These are phyloP conservation scores for Aspergillus latus DNA, from an alignment of 2,329 filamentous ascomycete species.

Conservation along the genomic window DNA sequence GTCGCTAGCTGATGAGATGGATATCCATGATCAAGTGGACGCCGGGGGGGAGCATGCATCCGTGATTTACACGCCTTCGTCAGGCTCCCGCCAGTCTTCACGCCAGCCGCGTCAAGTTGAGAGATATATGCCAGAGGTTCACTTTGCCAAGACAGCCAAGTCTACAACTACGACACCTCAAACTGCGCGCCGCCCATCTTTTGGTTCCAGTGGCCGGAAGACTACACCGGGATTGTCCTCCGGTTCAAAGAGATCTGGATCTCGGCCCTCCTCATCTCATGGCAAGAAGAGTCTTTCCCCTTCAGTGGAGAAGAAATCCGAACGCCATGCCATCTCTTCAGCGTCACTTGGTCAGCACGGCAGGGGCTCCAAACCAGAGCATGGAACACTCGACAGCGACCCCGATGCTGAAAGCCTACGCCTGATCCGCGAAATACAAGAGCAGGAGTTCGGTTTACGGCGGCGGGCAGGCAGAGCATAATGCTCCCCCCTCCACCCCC, in stretches of 20 bases:
- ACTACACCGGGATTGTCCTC: slow-evolving; percentile 31
- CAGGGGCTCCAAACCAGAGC: slow-evolving; percentile 32
- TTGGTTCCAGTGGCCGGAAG: slow-evolving; percentile 23
- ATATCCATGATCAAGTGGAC: slow-evolving; percentile 34
- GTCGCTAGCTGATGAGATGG: slow-evolving; percentile 44
- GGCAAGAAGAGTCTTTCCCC: slow-evolving; percentile 39
- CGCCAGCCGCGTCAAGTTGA: slow-evolving; percentile 45
- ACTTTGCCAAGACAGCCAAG: slow-evolving; percentile 27
- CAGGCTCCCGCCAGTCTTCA: slow-evolving; percentile 46
- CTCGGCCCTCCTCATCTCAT: slow-evolving; percentile 41
- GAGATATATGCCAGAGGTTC: slow-evolving; percentile 39
- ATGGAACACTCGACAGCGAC: slow-evolving; percentile 29
- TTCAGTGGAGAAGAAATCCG: slow-evolving; percentile 39
- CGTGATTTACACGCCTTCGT: slow-evolving; percentile 38
- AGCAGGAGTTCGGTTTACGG: slow-evolving; percentile 47
- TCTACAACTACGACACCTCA: slow-evolving; percentile 25
- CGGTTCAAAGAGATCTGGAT: slow-evolving; percentile 33
- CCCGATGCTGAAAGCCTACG: slow-evolving; percentile 45
- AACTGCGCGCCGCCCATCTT: slow-evolving; percentile 25
- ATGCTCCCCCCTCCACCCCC: not conserved
- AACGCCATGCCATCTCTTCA: slow-evolving; percentile 25
- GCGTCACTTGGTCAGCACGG: slow-evolving; percentile 30
- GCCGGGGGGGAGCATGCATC: slow-evolving; percentile 32
- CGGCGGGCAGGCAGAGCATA: slow-evolving; percentile 30
- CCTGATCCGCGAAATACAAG: slow-evolving; percentile 47